phyloP scores from a whole-genome alignment of 2,329 filamentous ascomycete genomes.

The Exophiala sp. region DNA sequence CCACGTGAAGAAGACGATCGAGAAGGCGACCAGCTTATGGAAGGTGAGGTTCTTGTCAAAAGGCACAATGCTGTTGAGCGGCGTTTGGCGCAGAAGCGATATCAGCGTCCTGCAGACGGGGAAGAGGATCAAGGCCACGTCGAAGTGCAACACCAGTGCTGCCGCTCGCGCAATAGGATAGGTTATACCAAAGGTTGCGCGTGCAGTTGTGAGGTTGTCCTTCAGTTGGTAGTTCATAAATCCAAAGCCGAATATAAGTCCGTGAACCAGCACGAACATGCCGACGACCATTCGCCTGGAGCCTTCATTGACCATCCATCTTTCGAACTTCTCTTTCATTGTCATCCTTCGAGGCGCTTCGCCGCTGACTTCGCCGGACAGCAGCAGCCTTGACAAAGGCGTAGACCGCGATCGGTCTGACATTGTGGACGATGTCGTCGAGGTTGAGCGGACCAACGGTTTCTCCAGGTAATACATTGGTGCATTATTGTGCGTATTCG shows the following conservation, averaged over 20 bases:
- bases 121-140: constrained; percentile 68
- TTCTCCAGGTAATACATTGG: constrained; percentile 29
- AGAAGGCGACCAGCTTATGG: constrained; percentile 81
- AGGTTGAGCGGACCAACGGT: constrained; percentile 22
- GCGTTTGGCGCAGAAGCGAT: constrained; percentile 74
- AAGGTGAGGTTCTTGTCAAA: constrained; percentile 61
- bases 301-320: constrained; percentile 88
- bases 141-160: constrained; percentile 74
- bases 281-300: constrained; percentile 79
- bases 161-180: constrained; percentile 74
- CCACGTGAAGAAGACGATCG: constrained; percentile 84
- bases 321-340: constrained; percentile 68
- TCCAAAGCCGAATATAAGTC: constrained; percentile 74
- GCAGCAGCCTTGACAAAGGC: constrained; percentile 74
- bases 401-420: constrained; percentile 75
- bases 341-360: constrained; percentile 67
- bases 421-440: constrained; percentile 22
- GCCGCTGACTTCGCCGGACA: constrained; percentile 77
- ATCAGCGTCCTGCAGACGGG: constrained; percentile 79
- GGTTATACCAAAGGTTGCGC: constrained; percentile 68
- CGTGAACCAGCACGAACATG: constrained; percentile 69
- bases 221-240: constrained; percentile 78
- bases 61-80: constrained; percentile 79
- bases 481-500: constrained; percentile 26
- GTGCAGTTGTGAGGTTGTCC: constrained; percentile 63